Conservation (phyloP, 163 green algal genomes). For the Trebouxiophyceae sp. region DNA sequence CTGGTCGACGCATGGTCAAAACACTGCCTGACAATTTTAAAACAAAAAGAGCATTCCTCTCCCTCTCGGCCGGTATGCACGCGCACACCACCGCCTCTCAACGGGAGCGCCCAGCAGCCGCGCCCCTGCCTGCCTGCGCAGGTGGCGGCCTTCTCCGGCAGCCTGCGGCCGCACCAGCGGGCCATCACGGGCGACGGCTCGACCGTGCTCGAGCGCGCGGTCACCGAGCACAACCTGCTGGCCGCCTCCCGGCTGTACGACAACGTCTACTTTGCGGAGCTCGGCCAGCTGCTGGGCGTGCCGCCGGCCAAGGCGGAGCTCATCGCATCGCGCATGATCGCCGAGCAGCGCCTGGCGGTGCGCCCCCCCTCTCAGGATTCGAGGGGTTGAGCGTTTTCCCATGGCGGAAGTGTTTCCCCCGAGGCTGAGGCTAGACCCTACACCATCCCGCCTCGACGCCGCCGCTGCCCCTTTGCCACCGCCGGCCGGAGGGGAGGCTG, state of each 20-base stretch:
- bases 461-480: too few relatives aligned
- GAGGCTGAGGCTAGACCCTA: background rate
- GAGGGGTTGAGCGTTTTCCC: too few relatives aligned
- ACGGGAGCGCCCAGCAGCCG: too few relatives aligned
- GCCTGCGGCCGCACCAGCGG: constrained; percentile 74
- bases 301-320: constrained; percentile 57
- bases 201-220: constrained; percentile 76
- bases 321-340: constrained; percentile 71
- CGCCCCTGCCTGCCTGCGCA: too few relatives aligned
- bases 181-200: constrained; percentile 68
- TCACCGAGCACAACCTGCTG: constrained; percentile 94
- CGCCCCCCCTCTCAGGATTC: background rate
- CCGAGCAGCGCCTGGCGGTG: constrained; percentile 62
- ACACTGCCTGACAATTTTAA: too few relatives aligned
- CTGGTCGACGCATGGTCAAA: too few relatives aligned
- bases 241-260: constrained; percentile 84
- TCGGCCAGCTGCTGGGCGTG: constrained; percentile 82
- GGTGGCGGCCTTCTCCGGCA: constrained; percentile 73
- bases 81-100: too few relatives aligned
- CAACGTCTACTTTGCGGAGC: constrained; percentile 85
- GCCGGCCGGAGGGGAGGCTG: too few relatives aligned
- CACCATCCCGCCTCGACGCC: too few relatives aligned
- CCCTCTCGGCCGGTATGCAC: too few relatives aligned
- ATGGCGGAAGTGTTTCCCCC: too few relatives aligned
- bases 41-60: too few relatives aligned